Conservation (phyloP, 495 filamentous ascomycete genomes). For the Evansstolkia leycettana region DNA sequence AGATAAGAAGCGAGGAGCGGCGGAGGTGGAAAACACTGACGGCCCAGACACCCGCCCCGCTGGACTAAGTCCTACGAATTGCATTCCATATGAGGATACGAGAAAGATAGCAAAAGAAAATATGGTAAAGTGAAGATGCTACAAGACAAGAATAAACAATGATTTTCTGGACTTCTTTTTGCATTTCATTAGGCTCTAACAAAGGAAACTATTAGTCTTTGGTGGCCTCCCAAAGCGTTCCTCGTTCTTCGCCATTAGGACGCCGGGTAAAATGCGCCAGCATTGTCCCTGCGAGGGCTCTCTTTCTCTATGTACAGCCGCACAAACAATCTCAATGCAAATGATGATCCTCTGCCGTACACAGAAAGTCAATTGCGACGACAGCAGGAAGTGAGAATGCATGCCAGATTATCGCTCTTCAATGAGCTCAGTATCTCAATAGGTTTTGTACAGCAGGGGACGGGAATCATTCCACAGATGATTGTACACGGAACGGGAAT, state of each 20-base stretch:
- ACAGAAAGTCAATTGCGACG: too few relatives aligned
- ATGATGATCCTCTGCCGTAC: conserved; percentile 5
- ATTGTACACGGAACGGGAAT: conserved; percentile 24
- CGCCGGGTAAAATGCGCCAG: too few relatives aligned
- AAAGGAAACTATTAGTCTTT: conserved; percentile 24
- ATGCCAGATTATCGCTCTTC: background rate
- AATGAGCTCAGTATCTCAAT: conserved; percentile 8
- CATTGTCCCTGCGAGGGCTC: conserved; percentile 4
- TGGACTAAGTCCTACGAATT: too few relatives aligned
- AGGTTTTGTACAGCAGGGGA: conserved; percentile 20
- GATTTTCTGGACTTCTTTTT: background rate
- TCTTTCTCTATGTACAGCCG: conserved; percentile 28
- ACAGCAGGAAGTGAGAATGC: too few relatives aligned
- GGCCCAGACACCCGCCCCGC: background rate
- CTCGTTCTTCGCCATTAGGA: conserved; percentile 5
- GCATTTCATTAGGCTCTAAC: conserved; percentile 11
- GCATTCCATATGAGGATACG: too few relatives aligned
- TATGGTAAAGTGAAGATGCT: too few relatives aligned
- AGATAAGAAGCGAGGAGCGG: background rate
- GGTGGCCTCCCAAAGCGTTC: conserved; percentile 13
- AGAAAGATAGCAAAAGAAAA: too few relatives aligned
- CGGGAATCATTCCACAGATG: conserved; percentile 8
- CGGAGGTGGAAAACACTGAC: background rate
- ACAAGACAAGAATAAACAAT: background rate
- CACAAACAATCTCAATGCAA: conserved; percentile 14